Conservation (phyloP, 2,329 filamentous ascomycete species). For the Alternaria dauci region DNA sequence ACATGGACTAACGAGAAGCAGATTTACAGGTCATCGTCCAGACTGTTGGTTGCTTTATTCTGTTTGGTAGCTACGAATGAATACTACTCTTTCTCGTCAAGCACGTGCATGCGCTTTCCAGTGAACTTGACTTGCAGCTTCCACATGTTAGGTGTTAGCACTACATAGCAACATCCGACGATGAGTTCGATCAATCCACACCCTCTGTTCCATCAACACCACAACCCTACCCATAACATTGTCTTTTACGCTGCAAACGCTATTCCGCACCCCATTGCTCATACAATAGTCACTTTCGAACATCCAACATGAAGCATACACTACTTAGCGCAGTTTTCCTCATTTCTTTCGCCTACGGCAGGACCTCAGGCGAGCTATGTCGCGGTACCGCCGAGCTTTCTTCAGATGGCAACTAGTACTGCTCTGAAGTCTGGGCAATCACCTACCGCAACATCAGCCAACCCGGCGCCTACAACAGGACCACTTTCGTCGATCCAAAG, state of each 20-base stretch:
- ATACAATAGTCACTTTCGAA: slow-evolving; percentile 8
- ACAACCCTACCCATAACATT: neutral
- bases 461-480: slow-evolving; percentile 69
- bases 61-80: neutral
- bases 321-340: slow-evolving; percentile 23
- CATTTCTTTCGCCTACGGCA: slow-evolving; percentile 27
- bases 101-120: neutral
- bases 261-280: slow-evolving; percentile 14
- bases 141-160: neutral
- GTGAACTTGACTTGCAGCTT: neutral
- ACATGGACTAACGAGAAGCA: slow-evolving; percentile 21
- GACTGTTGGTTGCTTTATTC: neutral
- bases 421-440: slow-evolving; percentile 70
- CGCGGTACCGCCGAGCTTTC: slow-evolving; percentile 38
- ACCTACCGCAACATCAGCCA: slow-evolving; percentile 70
- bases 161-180: neutral
- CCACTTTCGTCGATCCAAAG: slow-evolving; percentile 66
- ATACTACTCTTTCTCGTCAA: neutral
- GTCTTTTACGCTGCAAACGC: slow-evolving; percentile 1
- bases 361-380: slow-evolving; percentile 46
- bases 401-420: slow-evolving; percentile 70
- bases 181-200: slow-evolving; percentile 1
- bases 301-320: slow-evolving; percentile 32
- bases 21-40: neutral
- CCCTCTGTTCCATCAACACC: neutral